These are phyloP conservation scores for Neurospora africana DNA, from an alignment of 495 filamentous ascomycete species.

Conservation along the genomic window DNA sequence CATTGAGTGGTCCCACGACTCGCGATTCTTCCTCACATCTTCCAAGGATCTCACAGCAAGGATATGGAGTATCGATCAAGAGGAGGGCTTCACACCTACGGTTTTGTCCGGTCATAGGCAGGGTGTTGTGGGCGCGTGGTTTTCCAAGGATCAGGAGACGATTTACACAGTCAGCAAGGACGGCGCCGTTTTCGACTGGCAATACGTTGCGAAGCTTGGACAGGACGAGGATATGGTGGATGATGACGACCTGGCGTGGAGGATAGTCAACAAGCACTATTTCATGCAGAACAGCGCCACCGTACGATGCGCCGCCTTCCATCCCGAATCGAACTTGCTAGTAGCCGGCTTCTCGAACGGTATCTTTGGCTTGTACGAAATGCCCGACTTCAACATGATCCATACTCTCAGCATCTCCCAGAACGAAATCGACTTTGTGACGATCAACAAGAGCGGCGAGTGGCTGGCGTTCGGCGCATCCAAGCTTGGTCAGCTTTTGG, in stretches of 20 bases:
- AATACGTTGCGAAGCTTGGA: conserved; percentile 47
- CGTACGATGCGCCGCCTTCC: conserved; percentile 79
- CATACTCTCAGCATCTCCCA: conserved; percentile 88
- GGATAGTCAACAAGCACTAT: conserved; percentile 76
- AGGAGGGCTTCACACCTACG: conserved; percentile 82
- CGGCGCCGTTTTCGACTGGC: conserved; percentile 51
- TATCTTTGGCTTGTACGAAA: conserved; percentile 83
- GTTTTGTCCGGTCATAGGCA: conserved; percentile 83
- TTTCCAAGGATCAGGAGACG: conserved; percentile 80
- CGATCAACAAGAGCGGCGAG: conserved; percentile 85
- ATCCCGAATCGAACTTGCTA: conserved; percentile 73
- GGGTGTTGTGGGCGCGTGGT: conserved; percentile 78
- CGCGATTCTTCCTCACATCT: conserved; percentile 82
- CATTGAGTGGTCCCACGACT: conserved; percentile 92
- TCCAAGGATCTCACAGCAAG: conserved; percentile 86
- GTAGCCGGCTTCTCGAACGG: conserved; percentile 93
- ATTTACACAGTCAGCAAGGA: conserved; percentile 50
- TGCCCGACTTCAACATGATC: conserved; percentile 94
- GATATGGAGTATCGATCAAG: conserved; percentile 85
- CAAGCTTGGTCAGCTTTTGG: conserved; percentile 82
- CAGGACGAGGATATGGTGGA: conserved; percentile 53
- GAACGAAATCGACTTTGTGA: conserved; percentile 87
- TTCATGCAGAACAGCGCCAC: conserved; percentile 86
- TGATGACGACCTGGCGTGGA: conserved; percentile 56
- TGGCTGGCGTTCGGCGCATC: conserved; percentile 98